phyloP scores from a whole-genome alignment of 2,329 filamentous ascomycete genomes.

The Acarospora socialis region DNA sequence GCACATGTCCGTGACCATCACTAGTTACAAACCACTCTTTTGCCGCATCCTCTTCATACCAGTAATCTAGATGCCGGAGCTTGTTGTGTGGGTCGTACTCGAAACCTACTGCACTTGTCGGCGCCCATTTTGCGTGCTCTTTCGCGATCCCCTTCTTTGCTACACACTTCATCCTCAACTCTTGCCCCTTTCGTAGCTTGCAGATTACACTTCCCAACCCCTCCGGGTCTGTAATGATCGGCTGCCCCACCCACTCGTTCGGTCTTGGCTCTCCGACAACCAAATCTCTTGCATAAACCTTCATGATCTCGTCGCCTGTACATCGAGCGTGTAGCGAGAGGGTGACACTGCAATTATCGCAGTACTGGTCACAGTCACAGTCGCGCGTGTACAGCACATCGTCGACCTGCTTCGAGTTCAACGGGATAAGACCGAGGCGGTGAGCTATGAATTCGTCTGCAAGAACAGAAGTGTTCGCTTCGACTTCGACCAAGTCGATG shows the following conservation, averaged over 20 bases:
- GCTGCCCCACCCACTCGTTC: slow-evolving; percentile 62
- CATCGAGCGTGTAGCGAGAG: slow-evolving; percentile 76
- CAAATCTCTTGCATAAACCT: slow-evolving; percentile 83
- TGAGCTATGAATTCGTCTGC: slow-evolving; percentile 94
- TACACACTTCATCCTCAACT: slow-evolving; percentile 78
- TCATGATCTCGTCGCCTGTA: slow-evolving; percentile 75
- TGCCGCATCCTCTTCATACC: slow-evolving; percentile 76
- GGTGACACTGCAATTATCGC: slow-evolving; percentile 77
- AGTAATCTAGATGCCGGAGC: slow-evolving; percentile 78
- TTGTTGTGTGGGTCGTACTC: slow-evolving; percentile 99
- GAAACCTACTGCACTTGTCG: slow-evolving; percentile 81
- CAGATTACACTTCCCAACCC: slow-evolving; percentile 72
- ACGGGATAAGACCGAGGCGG: slow-evolving; percentile 76
- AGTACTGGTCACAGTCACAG: slow-evolving; percentile 93
- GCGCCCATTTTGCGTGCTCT: slow-evolving; percentile 97
- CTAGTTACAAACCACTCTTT: slow-evolving; percentile 59
- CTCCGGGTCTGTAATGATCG: slow-evolving; percentile 71
- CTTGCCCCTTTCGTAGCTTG: slow-evolving; percentile 80
- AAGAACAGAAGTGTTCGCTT: slow-evolving; percentile 86
- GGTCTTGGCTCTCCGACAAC: slow-evolving; percentile 55
- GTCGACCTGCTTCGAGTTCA: slow-evolving; percentile 71
- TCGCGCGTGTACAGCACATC: slow-evolving; percentile 76
- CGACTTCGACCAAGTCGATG: slow-evolving; percentile 86
- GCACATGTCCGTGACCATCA: slow-evolving; percentile 22
- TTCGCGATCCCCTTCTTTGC: slow-evolving; percentile 98